These are phyloP conservation scores for Mesotaenium endlicherianum DNA, from an alignment of 139 green algal genomes.

Conservation along the genomic window DNA sequence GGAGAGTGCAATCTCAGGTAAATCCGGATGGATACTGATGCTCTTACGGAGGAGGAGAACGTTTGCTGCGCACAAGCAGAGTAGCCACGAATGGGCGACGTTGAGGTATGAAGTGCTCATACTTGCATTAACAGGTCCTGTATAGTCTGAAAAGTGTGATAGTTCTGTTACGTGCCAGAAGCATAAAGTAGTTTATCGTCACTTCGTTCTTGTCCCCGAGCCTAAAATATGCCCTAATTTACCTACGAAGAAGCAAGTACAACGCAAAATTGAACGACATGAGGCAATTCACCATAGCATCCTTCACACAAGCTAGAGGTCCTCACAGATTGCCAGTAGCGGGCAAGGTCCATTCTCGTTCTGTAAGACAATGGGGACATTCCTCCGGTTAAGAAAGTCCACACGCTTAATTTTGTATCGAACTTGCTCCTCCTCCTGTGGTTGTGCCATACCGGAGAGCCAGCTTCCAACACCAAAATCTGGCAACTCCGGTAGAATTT, in stretches of 20 bases:
- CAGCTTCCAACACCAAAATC: background rate
- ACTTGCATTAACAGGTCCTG: no score
- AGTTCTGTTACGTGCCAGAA: background rate
- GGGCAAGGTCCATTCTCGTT: conserved; percentile 94
- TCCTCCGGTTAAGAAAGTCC: conserved; percentile 7
- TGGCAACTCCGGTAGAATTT: background rate
- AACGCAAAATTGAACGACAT: no score
- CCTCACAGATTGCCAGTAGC: conserved; percentile 83
- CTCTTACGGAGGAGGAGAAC: conserved; percentile 45
- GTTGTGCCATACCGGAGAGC: background rate
- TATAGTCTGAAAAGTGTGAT: no score
- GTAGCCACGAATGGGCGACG: no score
- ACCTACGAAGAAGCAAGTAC: no score
- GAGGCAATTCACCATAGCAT: no score
- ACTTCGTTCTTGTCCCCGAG: no score
- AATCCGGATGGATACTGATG: conserved; percentile 31
- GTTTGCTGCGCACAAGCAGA: conserved; percentile 49
- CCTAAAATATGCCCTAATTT: no score
- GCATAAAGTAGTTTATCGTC: background rate
- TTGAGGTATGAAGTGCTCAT: no score
- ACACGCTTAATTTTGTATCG: conserved; percentile 44
- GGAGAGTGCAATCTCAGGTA: conserved; percentile 32
- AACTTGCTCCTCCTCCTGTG: background rate
- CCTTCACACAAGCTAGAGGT: no score
- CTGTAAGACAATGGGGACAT: conserved; percentile 76